Percentiles rank a stretch among this genome's conserved stretches.
phyloP scores from a whole-genome alignment of 768 basidiomycete species.

The Naematelia encephala region DNA sequence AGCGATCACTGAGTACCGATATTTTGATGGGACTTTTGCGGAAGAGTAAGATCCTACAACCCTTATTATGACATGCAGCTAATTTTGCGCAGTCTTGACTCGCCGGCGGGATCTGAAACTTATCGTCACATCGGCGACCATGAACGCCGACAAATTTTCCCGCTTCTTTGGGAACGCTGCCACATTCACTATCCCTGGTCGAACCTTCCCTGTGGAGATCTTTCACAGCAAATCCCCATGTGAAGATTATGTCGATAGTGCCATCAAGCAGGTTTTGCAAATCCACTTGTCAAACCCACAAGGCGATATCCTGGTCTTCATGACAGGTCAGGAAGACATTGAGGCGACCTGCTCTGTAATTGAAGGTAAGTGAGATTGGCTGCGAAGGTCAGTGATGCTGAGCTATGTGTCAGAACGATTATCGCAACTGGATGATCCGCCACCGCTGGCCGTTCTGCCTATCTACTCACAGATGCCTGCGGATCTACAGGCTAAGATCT shows the following conservation, averaged over 20 bases:
- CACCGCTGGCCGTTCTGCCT: conserved; percentile 83
- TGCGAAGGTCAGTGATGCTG: not conserved
- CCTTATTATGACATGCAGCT: no score
- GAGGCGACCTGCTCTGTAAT: conserved; percentile 94
- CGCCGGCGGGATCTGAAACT: conserved; percentile 88
- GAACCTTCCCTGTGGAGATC: conserved; percentile 96
- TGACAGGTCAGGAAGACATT: conserved; percentile 99
- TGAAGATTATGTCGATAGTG: conserved; percentile 96
- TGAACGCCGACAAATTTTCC: conserved; percentile 99
- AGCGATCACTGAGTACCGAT: conserved; percentile 94
- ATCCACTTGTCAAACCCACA: conserved; percentile 90
- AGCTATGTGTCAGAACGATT: conserved; percentile 73
- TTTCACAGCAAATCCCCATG: conserved; percentile 96
- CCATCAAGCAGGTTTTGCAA: conserved; percentile 95
- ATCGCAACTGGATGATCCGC: conserved; percentile 83
- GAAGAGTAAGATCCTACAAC: conserved; percentile 82
- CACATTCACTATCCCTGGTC: conserved; percentile 85
- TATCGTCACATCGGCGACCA: conserved; percentile 97
- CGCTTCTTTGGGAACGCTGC: conserved; percentile 92
- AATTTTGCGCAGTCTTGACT: conserved; percentile 63
- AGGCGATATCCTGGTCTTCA: conserved; percentile 82
- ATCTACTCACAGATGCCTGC: conserved; percentile 99
- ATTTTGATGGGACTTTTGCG: conserved; percentile 93
- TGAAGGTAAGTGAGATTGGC: conserved; percentile 59
- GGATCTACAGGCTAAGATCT: conserved; percentile 96